phyloP scores from a whole-genome alignment of 805 yeast genomes.

The Brettanomyces sp. region DNA sequence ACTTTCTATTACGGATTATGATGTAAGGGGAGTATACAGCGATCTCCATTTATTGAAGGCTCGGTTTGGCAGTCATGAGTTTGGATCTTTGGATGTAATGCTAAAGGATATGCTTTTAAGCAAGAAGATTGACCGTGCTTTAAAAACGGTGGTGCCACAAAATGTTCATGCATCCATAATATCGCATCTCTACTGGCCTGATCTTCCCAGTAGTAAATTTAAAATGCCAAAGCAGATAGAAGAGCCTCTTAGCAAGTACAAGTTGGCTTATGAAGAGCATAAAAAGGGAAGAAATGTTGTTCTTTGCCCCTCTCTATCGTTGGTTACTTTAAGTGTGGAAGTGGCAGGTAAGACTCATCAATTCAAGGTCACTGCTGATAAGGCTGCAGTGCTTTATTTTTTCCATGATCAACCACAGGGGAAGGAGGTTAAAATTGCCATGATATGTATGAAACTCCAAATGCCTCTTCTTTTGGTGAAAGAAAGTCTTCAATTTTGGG shows the following conservation, averaged over 20 bases:
- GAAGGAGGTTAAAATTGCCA: slow-evolving; percentile 17
- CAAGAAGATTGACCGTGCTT: slow-evolving; percentile 29
- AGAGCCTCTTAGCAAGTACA: slow-evolving; percentile 33
- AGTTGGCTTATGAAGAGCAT: slow-evolving; percentile 27
- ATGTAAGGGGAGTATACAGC: slow-evolving; percentile 28
- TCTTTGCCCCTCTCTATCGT: slow-evolving; percentile 51
- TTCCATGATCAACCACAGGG: slow-evolving; percentile 17
- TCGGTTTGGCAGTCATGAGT: slow-evolving; percentile 58
- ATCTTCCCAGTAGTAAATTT: slow-evolving; percentile 33
- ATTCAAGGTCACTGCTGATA: slow-evolving; percentile 55
- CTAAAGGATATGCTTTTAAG: slow-evolving; percentile 60
- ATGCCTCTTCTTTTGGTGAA: slow-evolving; percentile 34
- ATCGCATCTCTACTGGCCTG: slow-evolving; percentile 80
- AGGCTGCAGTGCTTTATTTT: slow-evolving; percentile 45
- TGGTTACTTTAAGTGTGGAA: slow-evolving; percentile 49
- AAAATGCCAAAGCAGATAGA: slow-evolving; percentile 39
- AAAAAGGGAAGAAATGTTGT: slow-evolving; percentile 53
- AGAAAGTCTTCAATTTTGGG: slow-evolving; percentile 52
- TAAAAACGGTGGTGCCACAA: slow-evolving; percentile 18
- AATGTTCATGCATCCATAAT: slow-evolving; percentile 50
- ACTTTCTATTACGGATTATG: slow-evolving; percentile 32
- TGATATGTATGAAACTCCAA: slow-evolving; percentile 28
- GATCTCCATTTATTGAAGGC: slow-evolving; percentile 47
- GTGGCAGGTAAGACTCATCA: slow-evolving; percentile 31
- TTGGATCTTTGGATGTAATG: slow-evolving; percentile 77